Evolutionary conservation across 352 stramenopile species (phyloP).

Genomic region (Pythium graminicola): DNA sequence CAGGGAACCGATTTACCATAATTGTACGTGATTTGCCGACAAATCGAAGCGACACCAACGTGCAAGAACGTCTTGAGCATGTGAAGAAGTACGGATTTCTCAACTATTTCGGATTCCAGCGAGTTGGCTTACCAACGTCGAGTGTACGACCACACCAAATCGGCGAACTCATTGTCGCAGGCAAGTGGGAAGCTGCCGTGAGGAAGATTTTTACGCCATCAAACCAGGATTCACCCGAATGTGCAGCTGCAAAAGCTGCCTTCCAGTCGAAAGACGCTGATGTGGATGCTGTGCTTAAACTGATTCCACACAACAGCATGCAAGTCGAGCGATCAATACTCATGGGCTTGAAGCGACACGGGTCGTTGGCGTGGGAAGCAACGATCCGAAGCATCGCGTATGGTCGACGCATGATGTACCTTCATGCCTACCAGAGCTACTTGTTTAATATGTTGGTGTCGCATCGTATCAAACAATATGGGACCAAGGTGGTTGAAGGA

Average conservation of each 20-base stretch:
- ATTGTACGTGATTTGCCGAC: conserved; percentile 32
- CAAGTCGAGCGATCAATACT: conserved; percentile 51
- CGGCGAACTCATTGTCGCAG: conserved; percentile 54
- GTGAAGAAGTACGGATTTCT: conserved; percentile 41
- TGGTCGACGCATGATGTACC: conserved; percentile 56
- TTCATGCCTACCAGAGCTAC: conserved; percentile 76
- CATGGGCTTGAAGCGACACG: conserved; percentile 56
- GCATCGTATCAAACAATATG: conserved; percentile 35
- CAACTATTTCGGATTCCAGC: conserved; percentile 85
- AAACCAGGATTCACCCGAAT: conserved; percentile 30
- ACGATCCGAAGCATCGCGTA: conserved; percentile 48
- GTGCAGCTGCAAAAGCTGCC: conserved; percentile 32
- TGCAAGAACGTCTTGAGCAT: conserved; percentile 25
- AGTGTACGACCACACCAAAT: conserved; percentile 60
- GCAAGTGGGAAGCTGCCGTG: conserved; percentile 50
- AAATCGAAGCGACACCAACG: conserved; percentile 5
- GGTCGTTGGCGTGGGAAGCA: conserved; percentile 41
- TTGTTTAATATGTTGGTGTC: conserved; percentile 67
- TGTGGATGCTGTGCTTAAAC: conserved; percentile 49
- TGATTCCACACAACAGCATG: conserved; percentile 35
- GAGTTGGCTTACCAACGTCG: conserved; percentile 43
- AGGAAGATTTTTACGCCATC: conserved; percentile 39
- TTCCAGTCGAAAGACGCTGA: conserved; percentile 40
- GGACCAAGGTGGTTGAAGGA: conserved; percentile 37
- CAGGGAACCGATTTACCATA: conserved; percentile 67